phyloP scores from a whole-genome alignment of 2,329 filamentous ascomycete genomes.

The Stagonosporopsis rhizophila region DNA sequence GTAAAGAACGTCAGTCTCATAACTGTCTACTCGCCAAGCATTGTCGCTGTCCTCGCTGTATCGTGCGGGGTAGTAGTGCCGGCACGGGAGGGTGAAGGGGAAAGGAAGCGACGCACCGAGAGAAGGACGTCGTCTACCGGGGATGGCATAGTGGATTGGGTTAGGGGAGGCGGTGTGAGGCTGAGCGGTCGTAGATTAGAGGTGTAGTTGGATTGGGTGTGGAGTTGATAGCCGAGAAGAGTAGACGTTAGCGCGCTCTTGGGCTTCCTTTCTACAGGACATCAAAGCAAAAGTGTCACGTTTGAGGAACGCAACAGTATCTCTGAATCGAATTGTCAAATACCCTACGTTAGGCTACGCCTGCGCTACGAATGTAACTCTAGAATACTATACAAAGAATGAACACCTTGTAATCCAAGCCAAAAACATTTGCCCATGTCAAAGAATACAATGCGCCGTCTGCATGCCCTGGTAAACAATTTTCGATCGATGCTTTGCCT shows the following conservation, averaged over 20 bases:
- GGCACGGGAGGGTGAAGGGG: too few species aligned
- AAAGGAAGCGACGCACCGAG: conserved; percentile 29
- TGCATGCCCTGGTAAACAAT: conserved; percentile 16
- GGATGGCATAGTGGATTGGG: conserved; percentile 32
- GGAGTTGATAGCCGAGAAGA: background rate
- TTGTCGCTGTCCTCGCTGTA: too few species aligned
- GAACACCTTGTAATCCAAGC: background rate
- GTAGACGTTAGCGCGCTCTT: too few species aligned
- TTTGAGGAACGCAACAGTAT: too few species aligned
- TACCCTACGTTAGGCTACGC: background rate
- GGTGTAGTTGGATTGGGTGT: too few species aligned
- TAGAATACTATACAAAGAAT: conserved; percentile 12
- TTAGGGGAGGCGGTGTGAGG: conserved; percentile 3
- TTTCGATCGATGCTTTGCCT: conserved; percentile 17
- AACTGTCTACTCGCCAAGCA: too few species aligned
- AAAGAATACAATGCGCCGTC: conserved; percentile 13
- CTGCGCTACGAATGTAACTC: conserved; percentile 4
- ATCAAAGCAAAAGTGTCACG: too few species aligned
- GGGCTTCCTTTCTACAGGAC: too few species aligned
- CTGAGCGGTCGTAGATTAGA: background rate
- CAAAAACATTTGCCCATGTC: conserved; percentile 5
- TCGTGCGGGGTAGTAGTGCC: too few species aligned
- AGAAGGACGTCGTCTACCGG: conserved; percentile 38
- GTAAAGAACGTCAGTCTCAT: too few species aligned
- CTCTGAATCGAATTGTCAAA: background rate